Evolutionary conservation across 2,329 filamentous ascomycete species (phyloP).

Genomic region (Eutypella sp.): DNA sequence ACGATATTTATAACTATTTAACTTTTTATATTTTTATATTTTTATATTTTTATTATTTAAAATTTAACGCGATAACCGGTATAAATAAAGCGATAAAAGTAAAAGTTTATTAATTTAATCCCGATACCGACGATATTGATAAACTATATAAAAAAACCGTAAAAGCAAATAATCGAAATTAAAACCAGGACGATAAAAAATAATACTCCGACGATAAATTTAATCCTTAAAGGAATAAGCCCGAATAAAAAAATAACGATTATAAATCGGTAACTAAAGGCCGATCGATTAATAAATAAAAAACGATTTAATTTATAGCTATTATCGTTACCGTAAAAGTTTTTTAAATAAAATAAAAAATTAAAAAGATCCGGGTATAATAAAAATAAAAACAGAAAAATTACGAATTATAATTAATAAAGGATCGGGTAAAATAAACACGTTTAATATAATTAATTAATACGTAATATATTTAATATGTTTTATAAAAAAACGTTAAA

Average conservation of each 20-base stretch:
- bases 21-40: not conserved
- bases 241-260: not conserved
- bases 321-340: no score
- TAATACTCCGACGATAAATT: not conserved
- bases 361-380: not conserved
- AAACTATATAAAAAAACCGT: not conserved
- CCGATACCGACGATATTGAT: not conserved
- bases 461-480: no score
- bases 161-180: not conserved
- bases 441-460: not conserved
- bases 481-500: no score
- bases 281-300: not conserved
- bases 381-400: not conserved
- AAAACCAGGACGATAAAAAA: not conserved
- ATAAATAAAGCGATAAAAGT: not conserved
- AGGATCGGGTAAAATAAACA: no score
- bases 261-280: not conserved
- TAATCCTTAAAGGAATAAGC: not conserved
- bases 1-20: not conserved
- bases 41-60: not conserved
- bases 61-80: not conserved
- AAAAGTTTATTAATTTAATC: not conserved
- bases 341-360: not conserved
- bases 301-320: not conserved
- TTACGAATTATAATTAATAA: not conserved